A percentile compares a stretch with the other conserved stretches of the same genome.
phyloP scores from a whole-genome alignment of 768 basidiomycete species.

The Lentinula sp. region DNA sequence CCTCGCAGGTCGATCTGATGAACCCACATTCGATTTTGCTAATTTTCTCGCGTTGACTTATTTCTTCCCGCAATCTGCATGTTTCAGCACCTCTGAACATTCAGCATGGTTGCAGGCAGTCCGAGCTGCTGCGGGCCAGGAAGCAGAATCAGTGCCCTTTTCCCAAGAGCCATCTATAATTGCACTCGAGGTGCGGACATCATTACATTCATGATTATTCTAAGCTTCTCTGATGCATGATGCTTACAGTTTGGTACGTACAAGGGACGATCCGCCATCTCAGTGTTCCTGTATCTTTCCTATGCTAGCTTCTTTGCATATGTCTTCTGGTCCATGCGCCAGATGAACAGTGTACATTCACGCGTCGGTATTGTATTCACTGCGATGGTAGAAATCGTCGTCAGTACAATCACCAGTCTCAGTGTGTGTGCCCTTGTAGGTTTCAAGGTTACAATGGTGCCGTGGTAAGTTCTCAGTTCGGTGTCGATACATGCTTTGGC shows the following conservation, averaged over 20 bases:
- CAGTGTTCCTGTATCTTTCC: constrained; percentile 66
- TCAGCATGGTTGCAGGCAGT: constrained; percentile 57
- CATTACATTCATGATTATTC: not conserved
- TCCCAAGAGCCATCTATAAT: constrained; percentile 34
- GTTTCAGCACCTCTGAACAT: constrained; percentile 57
- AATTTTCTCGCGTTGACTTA: constrained; percentile 75
- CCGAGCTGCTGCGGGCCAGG: constrained; percentile 23
- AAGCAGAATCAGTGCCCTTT: constrained; percentile 23
- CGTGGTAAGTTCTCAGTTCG: constrained; percentile 51
- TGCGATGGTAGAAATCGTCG: constrained; percentile 84
- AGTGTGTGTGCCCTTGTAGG: constrained; percentile 90
- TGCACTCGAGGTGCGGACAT: constrained; percentile 36
- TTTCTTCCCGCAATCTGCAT: constrained; percentile 74
- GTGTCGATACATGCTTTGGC: not conserved
- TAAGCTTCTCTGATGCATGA: constrained; percentile 9
- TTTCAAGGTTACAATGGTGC: constrained; percentile 85
- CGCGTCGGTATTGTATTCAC: constrained; percentile 90
- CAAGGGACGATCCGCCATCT: constrained; percentile 52
- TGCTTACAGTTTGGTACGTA: constrained; percentile 48
- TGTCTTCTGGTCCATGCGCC: constrained; percentile 68
- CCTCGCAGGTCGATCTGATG: constrained; percentile 57
- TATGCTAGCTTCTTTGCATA: constrained; percentile 74
- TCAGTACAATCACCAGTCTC: constrained; percentile 89
- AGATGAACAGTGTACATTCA: constrained; percentile 84
- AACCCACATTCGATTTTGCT: constrained; percentile 58